Conservation (phyloP, 306 rosid genomes). For the Ormosia emarginata region DNA sequence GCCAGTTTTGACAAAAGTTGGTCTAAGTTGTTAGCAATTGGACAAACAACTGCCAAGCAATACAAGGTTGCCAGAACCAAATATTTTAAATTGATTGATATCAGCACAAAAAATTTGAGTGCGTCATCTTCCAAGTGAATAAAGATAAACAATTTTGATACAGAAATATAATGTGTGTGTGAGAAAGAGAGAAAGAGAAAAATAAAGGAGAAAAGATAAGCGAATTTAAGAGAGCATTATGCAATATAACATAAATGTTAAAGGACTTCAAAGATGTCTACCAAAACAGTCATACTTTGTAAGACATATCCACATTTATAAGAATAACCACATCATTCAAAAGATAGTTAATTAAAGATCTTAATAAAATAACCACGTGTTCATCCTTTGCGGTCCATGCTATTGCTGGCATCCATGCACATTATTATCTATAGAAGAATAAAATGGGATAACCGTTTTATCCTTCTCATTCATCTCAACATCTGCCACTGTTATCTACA, state of each 20-base stretch:
- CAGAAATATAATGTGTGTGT: background rate
- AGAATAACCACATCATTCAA: background rate
- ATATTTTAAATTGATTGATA: background rate
- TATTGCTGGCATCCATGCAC: background rate
- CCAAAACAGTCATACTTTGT: background rate
- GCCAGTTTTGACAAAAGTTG: background rate
- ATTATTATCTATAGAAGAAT: background rate
- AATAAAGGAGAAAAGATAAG: background rate
- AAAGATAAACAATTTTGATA: background rate
- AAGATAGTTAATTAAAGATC: background rate
- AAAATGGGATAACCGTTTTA: background rate
- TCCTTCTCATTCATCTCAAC: slow-evolving; percentile 2
- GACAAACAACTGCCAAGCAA: background rate
- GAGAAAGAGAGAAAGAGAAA: background rate
- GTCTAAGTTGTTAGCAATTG: background rate
- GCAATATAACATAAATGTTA: background rate
- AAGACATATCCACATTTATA: background rate
- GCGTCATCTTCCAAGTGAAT: background rate
- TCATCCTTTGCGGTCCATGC: background rate
- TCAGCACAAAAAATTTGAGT: background rate
- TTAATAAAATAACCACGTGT: background rate
- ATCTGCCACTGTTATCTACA: background rate
- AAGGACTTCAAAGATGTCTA: slow-evolving; percentile 5
- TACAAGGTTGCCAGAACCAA: background rate
- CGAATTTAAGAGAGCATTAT: background rate